These are phyloP conservation scores for Xylaria intraflava DNA, from an alignment of 495 filamentous ascomycete species.

Conservation along the genomic window DNA sequence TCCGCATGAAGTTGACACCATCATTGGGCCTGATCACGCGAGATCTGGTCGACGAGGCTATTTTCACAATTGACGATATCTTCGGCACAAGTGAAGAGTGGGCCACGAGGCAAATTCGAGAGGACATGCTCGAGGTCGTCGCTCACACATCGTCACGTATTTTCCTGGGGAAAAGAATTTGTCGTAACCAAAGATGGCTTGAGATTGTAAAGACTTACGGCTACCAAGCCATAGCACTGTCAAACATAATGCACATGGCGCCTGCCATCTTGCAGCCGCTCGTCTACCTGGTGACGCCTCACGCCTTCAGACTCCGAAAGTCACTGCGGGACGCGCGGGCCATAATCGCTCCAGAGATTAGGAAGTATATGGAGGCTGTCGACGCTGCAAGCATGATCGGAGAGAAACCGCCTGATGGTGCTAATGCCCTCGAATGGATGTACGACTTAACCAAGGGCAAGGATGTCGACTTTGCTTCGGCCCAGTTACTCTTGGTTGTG, in stretches of 20 bases:
- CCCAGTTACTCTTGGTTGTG: constrained; percentile 26
- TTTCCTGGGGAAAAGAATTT: constrained; percentile 40
- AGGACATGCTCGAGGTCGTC: constrained; percentile 34
- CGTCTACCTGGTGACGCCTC: constrained; percentile 27
- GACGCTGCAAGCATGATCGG: constrained; percentile 22
- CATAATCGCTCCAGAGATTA: constrained; percentile 30
- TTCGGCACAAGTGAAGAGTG: constrained; percentile 24
- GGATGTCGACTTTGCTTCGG: constrained; percentile 24
- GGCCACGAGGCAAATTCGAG: constrained; percentile 15
- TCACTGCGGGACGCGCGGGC: constrained; percentile 26
- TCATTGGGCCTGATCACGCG: constrained; percentile 35
- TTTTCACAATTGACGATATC: constrained; percentile 31
- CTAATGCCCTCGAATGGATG: constrained; percentile 33
- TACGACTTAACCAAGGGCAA: constrained; percentile 22
- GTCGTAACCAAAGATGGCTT: constrained; percentile 41
- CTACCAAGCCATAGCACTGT: constrained; percentile 26
- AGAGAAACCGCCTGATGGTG: constrained; percentile 24
- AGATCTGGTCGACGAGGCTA: constrained; percentile 40
- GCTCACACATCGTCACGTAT: constrained; percentile 41
- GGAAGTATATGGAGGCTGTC: constrained; percentile 21
- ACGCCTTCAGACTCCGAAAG: constrained; percentile 18
- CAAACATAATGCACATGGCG: constrained; percentile 26
- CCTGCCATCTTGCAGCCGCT: constrained; percentile 33
- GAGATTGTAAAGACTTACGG: constrained; percentile 39
- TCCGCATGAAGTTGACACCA: constrained; percentile 43